Evolutionary conservation across 345 rosid species (phyloP), one percentile per base, ranked within the genome.

Genomic region (Raphanus raphanistrum): DNA sequence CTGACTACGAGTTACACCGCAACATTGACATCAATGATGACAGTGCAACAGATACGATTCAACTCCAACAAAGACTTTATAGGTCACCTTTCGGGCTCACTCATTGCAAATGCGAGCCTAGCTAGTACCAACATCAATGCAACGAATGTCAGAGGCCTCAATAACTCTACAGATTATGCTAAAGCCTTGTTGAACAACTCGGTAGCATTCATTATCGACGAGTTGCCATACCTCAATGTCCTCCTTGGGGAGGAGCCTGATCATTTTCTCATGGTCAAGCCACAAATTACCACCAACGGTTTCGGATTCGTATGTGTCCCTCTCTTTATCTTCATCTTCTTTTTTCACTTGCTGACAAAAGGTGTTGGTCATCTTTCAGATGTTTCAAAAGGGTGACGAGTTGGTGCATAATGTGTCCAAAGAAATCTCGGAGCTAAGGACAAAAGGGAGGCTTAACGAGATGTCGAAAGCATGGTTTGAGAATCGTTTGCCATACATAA

Each of bases 1-100:
- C 17, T 88, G 26, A 76, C 87, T 1, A 68, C 86, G 33, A 87
- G 89, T 66, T 88, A 88, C 57, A 85, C 85, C 2, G 89, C 92
- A 36, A 87, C 82, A 26, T 72, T 88, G 12, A 70, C 88, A 31
- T 83, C 88, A 9, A 66, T 85, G 67, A 43, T 87, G 68, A 88
- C 90, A 1, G 79, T 90, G 0, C 81, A 72, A 48, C 81, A 73
- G 32, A 57, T 87, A 65, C 73, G 82, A 33, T 66, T 77, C 10
- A 69, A 66, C 17, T 63, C 32, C 5, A 70, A 76, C 26, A 41
- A 77, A 26, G 41, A 48, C 8, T 17, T n/a, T 4, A 80, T 85
- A 0, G 92, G 92, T 3, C 82, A 78, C 71, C 81, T 63, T 45
- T 58, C 64, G 0, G 50, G 58, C 5, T 88, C 88, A 2, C 73